Base-by-base conservation (phyloP, 2,329 filamentous ascomycete species). In the Aspergillus japonicus region DNA sequence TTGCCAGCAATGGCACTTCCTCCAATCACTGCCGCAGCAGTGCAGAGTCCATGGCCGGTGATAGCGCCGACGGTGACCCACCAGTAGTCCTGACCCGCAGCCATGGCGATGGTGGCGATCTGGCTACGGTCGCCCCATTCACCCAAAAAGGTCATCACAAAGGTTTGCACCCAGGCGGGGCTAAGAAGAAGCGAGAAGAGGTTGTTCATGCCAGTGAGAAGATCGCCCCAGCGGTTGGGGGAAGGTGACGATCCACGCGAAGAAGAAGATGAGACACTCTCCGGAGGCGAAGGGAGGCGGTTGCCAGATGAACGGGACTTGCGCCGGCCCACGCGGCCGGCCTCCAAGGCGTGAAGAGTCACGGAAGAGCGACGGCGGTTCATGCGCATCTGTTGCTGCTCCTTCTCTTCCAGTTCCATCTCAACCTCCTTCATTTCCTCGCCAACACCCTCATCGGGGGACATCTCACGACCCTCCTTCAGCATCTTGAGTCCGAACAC, bases 391-490 rank as follows among this genome's bases (percentile, higher is more conserved):
- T 89, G 88, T 59, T 86, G 79, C 68, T 91, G 89, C 75, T 97
- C 94, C 77, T 97, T 96, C 78, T 97, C 92, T 66, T 95, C 91
- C 4, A 98, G 82, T 74, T 97, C 94, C 78, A 90, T 82, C 78
- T 99, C 95, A 1, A 99, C 95, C 76, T 99, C 95, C 71, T 93
- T 90, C 91, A 99, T 96, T 76, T 99, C 95, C 67, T 95, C 93
- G n/a, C 89, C 87, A 4, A 98, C 93, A 55, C 94, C 94, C 71
- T 96, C 92, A 66, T 96, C 87, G 0, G 90, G 87, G 64, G 88
- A 87, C 92, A 99, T 98, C 57, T 86, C 88, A 64, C 96, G 84
- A 47, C 93, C 95, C 77, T 99, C 95, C 51, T 87, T 85, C 56
- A 98, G 79, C 78, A 97, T 85, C 73, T 90, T 91, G 48, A 84